Conservation (phyloP, 345 rosid species). For the Viola odorata region DNA sequence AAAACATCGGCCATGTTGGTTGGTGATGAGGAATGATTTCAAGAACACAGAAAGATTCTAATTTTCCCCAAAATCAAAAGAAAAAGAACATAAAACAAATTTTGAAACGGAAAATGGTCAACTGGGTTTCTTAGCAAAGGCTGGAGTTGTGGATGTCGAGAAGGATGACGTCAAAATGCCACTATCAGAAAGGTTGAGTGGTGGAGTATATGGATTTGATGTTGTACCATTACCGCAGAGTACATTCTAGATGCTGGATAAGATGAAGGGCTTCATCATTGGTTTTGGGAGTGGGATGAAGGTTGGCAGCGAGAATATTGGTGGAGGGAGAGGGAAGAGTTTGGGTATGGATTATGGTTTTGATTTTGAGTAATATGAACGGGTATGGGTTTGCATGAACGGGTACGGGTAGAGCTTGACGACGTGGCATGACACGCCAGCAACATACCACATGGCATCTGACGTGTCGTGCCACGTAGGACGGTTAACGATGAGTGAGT, state of each 20-base stretch:
- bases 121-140: slow-evolving; percentile 45
- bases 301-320: slow-evolving; percentile 7
- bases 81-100: not conserved
- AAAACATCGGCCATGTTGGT: slow-evolving; percentile 45
- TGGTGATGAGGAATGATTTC: not conserved
- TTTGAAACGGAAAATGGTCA: no score
- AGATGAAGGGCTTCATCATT: slow-evolving; percentile 43
- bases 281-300: slow-evolving; percentile 48
- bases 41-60: not conserved
- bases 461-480: no score
- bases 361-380: no score
- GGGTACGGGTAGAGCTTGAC: no score
- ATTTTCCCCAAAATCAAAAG: not conserved
- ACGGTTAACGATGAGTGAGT: no score
- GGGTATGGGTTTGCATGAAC: no score
- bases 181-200: slow-evolving; percentile 39
- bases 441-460: no score
- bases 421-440: no score
- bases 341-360: no score
- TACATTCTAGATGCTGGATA: slow-evolving; percentile 53
- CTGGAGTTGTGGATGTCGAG: slow-evolving; percentile 42
- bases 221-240: slow-evolving; percentile 23
- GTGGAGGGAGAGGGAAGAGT: slow-evolving; percentile 66
- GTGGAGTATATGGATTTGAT: slow-evolving; percentile 49
- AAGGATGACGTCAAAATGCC: slow-evolving; percentile 21